These are phyloP conservation scores for Microthlaspi erraticum DNA, from an alignment of 345 rosid species.

Conservation along the genomic window DNA sequence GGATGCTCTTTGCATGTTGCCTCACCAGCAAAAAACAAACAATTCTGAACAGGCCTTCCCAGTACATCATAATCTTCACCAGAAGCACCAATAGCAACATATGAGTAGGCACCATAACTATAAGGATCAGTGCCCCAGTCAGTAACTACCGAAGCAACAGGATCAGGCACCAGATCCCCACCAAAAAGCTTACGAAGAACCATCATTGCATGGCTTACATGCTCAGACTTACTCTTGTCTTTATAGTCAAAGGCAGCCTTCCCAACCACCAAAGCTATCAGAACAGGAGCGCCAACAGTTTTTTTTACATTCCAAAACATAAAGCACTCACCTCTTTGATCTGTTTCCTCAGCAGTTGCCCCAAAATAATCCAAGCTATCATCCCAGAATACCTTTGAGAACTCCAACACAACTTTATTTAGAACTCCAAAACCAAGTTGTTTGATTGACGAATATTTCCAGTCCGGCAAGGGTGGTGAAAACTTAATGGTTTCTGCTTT, in stretches of 20 bases:
- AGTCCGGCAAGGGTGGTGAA: slow-evolving; percentile 85
- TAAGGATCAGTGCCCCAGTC: slow-evolving; percentile 99
- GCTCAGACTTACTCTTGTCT: slow-evolving; percentile 70
- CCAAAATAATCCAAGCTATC: slow-evolving; percentile 98
- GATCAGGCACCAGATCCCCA: slow-evolving; percentile 87
- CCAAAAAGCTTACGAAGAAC: slow-evolving; percentile 98
- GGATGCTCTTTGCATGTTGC: slow-evolving; percentile 99
- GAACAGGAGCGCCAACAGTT: slow-evolving; percentile 98
- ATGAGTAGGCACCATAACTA: slow-evolving; percentile 97
- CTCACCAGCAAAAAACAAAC: slow-evolving; percentile 99
- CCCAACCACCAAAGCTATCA: slow-evolving; percentile 95
- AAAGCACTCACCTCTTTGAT: slow-evolving; percentile 89
- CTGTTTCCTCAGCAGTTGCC: slow-evolving; percentile 94
- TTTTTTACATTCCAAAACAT: slow-evolving; percentile 99
- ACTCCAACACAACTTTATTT: slow-evolving; percentile 92
- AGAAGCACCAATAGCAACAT: slow-evolving; percentile 97
- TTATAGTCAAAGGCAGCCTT: slow-evolving; percentile 91
- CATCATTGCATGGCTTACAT: slow-evolving; percentile 81
- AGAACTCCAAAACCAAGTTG: slow-evolving; percentile 98
- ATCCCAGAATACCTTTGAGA: slow-evolving; percentile 94
- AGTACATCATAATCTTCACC: slow-evolving; percentile 98
- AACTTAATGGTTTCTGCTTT: slow-evolving; percentile 90
- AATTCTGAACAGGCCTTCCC: slow-evolving; percentile 91
- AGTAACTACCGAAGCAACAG: slow-evolving; percentile 95
- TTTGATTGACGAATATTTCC: slow-evolving; percentile 90